These are phyloP conservation scores for Cornus kousa DNA, from an alignment of 148 eudicot species.

Conservation along the genomic window DNA sequence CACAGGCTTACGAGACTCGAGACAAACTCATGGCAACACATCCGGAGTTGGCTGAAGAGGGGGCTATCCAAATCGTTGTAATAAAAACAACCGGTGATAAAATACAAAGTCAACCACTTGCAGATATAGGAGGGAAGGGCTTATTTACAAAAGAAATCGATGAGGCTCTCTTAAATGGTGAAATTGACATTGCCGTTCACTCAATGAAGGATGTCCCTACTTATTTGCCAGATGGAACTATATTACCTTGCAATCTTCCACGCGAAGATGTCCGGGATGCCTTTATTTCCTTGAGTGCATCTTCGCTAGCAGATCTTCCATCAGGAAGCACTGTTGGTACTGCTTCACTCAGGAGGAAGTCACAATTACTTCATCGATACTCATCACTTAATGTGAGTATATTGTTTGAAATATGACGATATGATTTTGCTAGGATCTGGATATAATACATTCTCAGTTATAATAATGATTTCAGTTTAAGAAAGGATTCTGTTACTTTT, in stretches of 20 bases:
- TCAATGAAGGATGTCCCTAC: conserved; percentile 99
- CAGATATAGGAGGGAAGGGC: conserved; percentile 98
- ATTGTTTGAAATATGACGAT: not conserved
- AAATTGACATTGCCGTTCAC: conserved; percentile 98
- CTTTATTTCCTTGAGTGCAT: conserved; percentile 70
- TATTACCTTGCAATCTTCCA: conserved; percentile 87
- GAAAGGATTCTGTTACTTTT: too few relatives aligned
- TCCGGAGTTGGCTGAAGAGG: conserved; percentile 84
- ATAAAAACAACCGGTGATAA: conserved; percentile 96
- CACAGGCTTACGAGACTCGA: conserved; percentile 95
- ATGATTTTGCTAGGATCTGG: not conserved
- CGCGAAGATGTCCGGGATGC: conserved; percentile 99
- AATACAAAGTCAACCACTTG: conserved; percentile 80
- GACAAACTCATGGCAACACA: conserved; percentile 67
- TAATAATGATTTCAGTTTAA: not conserved
- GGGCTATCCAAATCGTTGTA: conserved; percentile 82
- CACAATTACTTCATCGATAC: conserved; percentile 86
- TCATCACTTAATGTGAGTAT: conserved; percentile 75
- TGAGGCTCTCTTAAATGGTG: conserved; percentile 80
- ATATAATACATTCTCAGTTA: not conserved
- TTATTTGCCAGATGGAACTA: conserved; percentile 83
- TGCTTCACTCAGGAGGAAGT: conserved; percentile 91
- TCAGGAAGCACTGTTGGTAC: conserved; percentile 91
- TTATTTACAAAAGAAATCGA: conserved; percentile 96
- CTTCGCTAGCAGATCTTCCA: conserved; percentile 85